Evolutionary conservation across 495 filamentous ascomycete genomes (phyloP), one percentile per base, ranked within the genome.

Genomic region (Penicillium egyptiacum): DNA sequence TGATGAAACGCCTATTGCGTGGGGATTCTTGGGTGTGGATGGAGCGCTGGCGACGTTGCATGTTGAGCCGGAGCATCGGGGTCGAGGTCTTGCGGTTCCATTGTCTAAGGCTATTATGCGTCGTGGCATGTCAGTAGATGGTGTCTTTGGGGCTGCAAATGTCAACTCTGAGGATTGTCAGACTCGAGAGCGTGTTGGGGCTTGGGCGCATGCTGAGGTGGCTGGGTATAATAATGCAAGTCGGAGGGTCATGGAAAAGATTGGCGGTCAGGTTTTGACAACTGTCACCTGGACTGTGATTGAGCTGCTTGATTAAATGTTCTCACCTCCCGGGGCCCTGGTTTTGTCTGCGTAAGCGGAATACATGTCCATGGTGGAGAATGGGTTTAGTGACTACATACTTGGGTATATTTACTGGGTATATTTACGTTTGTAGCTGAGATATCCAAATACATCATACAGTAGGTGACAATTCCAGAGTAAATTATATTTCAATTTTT

Each of bases 181-280:
- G 50, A 16, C 45, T 33, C 39, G 14, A 26, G 40, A 54, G 3
- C 47, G 14, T 1, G 37, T 62, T 9, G 60, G 50, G 3, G 55
- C 54, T 16, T 80, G 72, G 75, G 71, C 68, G 35, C 76, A 81
- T 71, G 66, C 75, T 14, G 78, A 83, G 60, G 76, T 82, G 30
- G 66, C 71, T 14, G 64, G 55, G 53, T 66, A 60, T 40, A 83
- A 83, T 68, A 30, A 42, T 43, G 77, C 67, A 14, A 81, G 81
- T 70, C 64, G 71, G 41, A 73, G 75, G 33, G 79, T 83, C 3
- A 81, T 82, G 74, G 74, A 73, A 58, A 75, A 73, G 61, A 50
- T 81, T 46, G 81, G 81, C 4, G 75, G 75, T 5, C 55, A 59
- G 59, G 58, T 74, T 9, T 59, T 64, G 40, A 73, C 72, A 58